Percentiles rank a stretch among this genome's conserved stretches.
phyloP scores from a whole-genome alignment of 257 asterid genomes.

The Buddleja alternifolia region DNA sequence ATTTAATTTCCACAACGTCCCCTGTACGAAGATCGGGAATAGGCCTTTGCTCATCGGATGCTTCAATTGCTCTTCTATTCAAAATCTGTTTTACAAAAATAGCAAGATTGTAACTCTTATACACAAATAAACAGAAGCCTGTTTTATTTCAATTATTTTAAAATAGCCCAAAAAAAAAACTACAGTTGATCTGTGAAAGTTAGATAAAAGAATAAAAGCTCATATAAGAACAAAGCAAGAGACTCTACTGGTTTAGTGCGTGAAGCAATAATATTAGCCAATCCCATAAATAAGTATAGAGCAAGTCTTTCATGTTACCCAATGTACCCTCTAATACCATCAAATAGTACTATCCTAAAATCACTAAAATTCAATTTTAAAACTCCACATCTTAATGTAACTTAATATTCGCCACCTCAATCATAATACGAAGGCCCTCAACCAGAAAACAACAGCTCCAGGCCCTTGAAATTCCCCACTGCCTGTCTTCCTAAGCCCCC shows the following conservation, averaged over 20 bases:
- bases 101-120: conserved; percentile 24
- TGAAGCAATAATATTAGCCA: not conserved
- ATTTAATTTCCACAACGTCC: conserved; percentile 86
- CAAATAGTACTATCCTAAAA: not conserved
- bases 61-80: conserved; percentile 81
- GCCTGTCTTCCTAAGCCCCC: too few species aligned
- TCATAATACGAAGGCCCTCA: not conserved
- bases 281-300: too few species aligned
- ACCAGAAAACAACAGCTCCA: not conserved
- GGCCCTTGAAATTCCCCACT: not conserved
- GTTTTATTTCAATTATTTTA: conserved; percentile 7
- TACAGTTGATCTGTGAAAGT: not conserved
- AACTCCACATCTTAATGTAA: not conserved
- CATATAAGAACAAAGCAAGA: not conserved
- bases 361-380: conserved; percentile 1
- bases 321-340: not conserved
- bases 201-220: conserved; percentile 2
- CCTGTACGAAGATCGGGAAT: conserved; percentile 88
- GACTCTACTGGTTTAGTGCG: not conserved
- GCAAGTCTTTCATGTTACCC: too few species aligned
- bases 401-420: not conserved
- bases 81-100: conserved; percentile 57
- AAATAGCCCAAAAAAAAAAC: not conserved
- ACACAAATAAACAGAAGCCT: conserved; percentile 9
- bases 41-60: conserved; percentile 64